A percentile compares a stretch with the other conserved stretches of the same genome.
These are phyloP conservation scores for Hyphochytrium catenoides DNA, from an alignment of 352 stramenopile genomes.

Conservation along the genomic window DNA sequence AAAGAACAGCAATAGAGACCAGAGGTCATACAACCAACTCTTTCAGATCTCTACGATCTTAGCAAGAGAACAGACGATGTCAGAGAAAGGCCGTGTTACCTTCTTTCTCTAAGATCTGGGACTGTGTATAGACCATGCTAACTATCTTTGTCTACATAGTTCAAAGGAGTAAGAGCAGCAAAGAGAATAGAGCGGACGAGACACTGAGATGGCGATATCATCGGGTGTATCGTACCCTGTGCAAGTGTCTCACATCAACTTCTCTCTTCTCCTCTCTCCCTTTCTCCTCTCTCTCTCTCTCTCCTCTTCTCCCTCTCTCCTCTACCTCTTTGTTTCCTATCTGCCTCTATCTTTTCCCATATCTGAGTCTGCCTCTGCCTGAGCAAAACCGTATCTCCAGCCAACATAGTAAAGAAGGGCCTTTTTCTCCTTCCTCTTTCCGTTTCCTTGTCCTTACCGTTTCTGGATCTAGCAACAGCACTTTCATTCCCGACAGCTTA, in stretches of 20 bases:
- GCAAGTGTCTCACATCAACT: too few relatives aligned
- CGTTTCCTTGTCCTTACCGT: slow-evolving; percentile 16
- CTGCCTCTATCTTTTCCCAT: too few relatives aligned
- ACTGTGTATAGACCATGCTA: slow-evolving; percentile 83
- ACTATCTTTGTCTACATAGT: slow-evolving; percentile 70
- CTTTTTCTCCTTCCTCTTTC: neutral
- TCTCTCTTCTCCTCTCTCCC: too few relatives aligned
- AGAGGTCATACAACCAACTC: too few relatives aligned
- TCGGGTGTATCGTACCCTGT: neutral
- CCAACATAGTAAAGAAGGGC: too few relatives aligned
- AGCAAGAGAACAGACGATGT: neutral
- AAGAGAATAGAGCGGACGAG: neutral
- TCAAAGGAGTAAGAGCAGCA: too few relatives aligned
- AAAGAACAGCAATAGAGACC: too few relatives aligned
- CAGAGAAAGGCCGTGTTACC: neutral
- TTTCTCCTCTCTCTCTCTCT: too few relatives aligned
- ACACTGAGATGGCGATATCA: neutral
- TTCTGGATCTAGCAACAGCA: slow-evolving; percentile 76
- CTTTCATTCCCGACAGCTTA: slow-evolving; percentile 84
- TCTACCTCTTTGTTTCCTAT: too few relatives aligned
- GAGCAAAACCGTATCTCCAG: too few relatives aligned
- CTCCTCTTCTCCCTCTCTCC: too few relatives aligned
- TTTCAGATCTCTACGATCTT: neutral
- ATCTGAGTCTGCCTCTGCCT: too few relatives aligned
- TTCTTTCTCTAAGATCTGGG: slow-evolving; percentile 80